Base-by-base conservation (phyloP, 1,284 basidiomycete species). In the Tremellales sp. region DNA sequence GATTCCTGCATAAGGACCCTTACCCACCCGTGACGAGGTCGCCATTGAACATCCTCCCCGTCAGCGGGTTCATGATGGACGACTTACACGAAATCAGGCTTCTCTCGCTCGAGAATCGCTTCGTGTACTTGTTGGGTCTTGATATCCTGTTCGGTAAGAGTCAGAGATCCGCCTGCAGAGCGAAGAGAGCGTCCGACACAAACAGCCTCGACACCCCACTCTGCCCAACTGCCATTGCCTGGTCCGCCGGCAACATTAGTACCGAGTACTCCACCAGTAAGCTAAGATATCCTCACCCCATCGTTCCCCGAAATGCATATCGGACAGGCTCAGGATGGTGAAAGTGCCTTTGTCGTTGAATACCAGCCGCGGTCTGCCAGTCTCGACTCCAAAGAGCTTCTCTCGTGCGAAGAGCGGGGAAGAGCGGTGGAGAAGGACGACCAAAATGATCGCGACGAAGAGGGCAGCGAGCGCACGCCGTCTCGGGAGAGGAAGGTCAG, bases 231-330 rank as follows among this genome's bases (percentile, higher is more conserved):
- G 19, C 50, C 50, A 26, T 52, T 42, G 5, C 49, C 40, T n/a
- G 26, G 38, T 43, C 37, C 21, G 43, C 33, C 6, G 19, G 10
- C 13, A 8, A 13, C 16, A 28, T 7, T 18, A 13, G 25, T n/a
- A 29, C 43, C 38, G 26, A 43, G 35, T 8, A 27, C 33, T 28
- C 21, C 27, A 21, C 22, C 27, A 21, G 29, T 22, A n/a, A n/a
- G n/a, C n/a, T n/a, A n/a, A n/a, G n/a, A 8, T 14, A n/a, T 22
- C 39, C 33, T 18, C 37, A 26, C 40, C 40, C 45, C 46, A 48
- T n/a, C 57, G 49, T 45, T 59, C 57, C 25, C 54, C 57, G 36
- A 48, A 54, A 44, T 59, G 57, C 47, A 59, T 45, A 24, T 59
- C 57, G 4, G 47, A 48, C 37, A 59, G 13, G 14, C 19, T 12